phyloP scores from a whole-genome alignment of 345 rosid species.

The Eutrema yunnanense region DNA sequence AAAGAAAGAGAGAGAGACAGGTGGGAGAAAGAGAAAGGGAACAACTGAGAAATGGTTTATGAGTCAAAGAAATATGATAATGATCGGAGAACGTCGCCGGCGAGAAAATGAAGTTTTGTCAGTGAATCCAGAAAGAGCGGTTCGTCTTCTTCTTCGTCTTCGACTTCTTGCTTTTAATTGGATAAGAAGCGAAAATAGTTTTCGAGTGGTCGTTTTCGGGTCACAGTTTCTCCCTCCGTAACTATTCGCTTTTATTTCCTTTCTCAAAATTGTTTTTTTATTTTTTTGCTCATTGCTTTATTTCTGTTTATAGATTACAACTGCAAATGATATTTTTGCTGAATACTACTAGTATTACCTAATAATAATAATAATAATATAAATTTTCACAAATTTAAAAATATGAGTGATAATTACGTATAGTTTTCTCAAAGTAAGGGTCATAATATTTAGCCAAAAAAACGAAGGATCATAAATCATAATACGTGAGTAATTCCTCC shows the following conservation, averaged over 20 bases:
- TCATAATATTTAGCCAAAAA: too few species aligned
- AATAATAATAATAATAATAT: not conserved
- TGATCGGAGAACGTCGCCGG: slow-evolving; percentile 1
- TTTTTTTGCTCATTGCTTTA: not conserved
- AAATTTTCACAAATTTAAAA: not conserved
- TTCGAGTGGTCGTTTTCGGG: slow-evolving; percentile 19
- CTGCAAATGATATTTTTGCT: not conserved
- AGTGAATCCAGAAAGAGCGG: not conserved
- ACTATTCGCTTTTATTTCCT: slow-evolving; percentile 14
- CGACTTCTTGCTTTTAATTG: not conserved
- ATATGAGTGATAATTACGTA: not conserved
- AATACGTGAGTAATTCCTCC: not conserved
- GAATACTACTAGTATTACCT: not conserved
- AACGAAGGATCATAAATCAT: too few species aligned
- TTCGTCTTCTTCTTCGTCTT: not conserved
- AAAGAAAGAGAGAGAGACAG: not conserved
- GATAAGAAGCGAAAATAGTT: slow-evolving; percentile 17
- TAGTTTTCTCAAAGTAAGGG: not conserved
- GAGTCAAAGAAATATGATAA: not conserved
- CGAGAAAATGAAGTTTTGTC: slow-evolving; percentile 6
- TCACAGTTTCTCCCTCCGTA: slow-evolving; percentile 1
- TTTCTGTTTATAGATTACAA: not conserved
- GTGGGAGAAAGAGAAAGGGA: slow-evolving; percentile 9
- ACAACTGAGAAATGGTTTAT: not conserved
- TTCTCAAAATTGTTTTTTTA: not conserved